These are phyloP conservation scores for Boletus coffeatus DNA, from an alignment of 1,284 basidiomycete species.

Conservation along the genomic window DNA sequence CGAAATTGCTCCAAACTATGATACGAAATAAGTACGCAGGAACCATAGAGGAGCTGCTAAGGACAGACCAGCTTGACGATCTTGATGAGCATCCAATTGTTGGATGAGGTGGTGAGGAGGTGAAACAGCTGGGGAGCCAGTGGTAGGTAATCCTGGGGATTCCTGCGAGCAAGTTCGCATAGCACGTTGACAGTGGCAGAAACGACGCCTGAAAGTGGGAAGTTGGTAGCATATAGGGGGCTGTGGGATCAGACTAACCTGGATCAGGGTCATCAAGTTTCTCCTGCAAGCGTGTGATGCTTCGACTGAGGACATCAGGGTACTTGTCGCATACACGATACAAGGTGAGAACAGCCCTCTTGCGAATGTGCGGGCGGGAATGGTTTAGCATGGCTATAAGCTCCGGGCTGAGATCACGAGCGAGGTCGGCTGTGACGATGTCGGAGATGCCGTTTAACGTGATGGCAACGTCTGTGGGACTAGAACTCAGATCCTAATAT, in stretches of 20 bases:
- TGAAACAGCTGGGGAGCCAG: slow-evolving; percentile 93
- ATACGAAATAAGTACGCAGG: no score
- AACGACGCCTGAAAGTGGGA: slow-evolving; percentile 63
- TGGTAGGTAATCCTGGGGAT: slow-evolving; percentile 74
- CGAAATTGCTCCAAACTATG: no score
- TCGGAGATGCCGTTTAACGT: slow-evolving; percentile 86
- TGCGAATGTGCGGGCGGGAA: slow-evolving; percentile 83
- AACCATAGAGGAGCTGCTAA: no score
- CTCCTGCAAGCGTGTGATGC: slow-evolving; percentile 73
- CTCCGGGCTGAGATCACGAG: slow-evolving; percentile 84
- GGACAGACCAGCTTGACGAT: no score
- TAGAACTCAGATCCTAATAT: slow-evolving; percentile 65
- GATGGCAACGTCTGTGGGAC: slow-evolving; percentile 71
- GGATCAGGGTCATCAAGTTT: slow-evolving; percentile 83
- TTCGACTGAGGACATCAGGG: slow-evolving; percentile 67
- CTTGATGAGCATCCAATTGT: slow-evolving; percentile 28
- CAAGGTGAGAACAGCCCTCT: slow-evolving; percentile 81
- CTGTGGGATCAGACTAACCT: slow-evolving; percentile 38
- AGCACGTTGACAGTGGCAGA: slow-evolving; percentile 92
- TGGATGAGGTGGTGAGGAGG: slow-evolving; percentile 89
- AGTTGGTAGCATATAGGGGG: neutral
- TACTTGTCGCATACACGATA: slow-evolving; percentile 77
- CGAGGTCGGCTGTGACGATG: slow-evolving; percentile 85
- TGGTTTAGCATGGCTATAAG: slow-evolving; percentile 89
- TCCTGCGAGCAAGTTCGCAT: slow-evolving; percentile 84